phyloP scores from a whole-genome alignment of 768 basidiomycete species.

The Termitomyces sp. region DNA sequence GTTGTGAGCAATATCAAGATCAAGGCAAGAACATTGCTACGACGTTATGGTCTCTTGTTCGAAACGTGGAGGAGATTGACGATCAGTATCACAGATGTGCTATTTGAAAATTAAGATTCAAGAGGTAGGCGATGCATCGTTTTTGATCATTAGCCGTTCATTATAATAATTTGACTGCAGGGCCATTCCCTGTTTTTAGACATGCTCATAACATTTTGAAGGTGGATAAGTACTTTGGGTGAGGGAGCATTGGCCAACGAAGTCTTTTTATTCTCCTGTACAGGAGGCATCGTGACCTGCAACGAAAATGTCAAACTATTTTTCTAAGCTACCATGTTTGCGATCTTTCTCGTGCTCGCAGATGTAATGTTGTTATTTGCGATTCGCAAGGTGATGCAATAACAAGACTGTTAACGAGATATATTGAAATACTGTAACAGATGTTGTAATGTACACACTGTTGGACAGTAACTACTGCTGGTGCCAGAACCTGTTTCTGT shows the following conservation, averaged over 20 bases:
- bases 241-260: conserved; percentile 48
- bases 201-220: conserved; percentile 20
- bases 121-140: not conserved
- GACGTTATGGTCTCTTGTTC: not conserved
- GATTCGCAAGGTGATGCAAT: too few relatives aligned
- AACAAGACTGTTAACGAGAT: too few relatives aligned
- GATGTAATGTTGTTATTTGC: too few relatives aligned
- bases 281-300: conserved; percentile 23
- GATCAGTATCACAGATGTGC: not conserved
- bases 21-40: not conserved
- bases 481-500: too few relatives aligned
- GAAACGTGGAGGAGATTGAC: not conserved
- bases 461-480: too few relatives aligned
- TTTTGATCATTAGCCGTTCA: too few relatives aligned
- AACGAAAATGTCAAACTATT: conserved; percentile 65
- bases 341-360: too few relatives aligned
- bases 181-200: too few relatives aligned
- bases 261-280: conserved; percentile 13
- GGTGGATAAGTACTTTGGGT: conserved; percentile 42
- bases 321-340: conserved; percentile 91
- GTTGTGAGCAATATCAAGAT: not conserved
- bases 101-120: not conserved
- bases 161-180: too few relatives aligned
- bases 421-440: too few relatives aligned
- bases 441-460: too few relatives aligned